Evolutionary conservation across 306 rosid genomes (phyloP), one percentile per base, ranked within the genome.

Genomic region (Elaeagnus macrophylla): DNA sequence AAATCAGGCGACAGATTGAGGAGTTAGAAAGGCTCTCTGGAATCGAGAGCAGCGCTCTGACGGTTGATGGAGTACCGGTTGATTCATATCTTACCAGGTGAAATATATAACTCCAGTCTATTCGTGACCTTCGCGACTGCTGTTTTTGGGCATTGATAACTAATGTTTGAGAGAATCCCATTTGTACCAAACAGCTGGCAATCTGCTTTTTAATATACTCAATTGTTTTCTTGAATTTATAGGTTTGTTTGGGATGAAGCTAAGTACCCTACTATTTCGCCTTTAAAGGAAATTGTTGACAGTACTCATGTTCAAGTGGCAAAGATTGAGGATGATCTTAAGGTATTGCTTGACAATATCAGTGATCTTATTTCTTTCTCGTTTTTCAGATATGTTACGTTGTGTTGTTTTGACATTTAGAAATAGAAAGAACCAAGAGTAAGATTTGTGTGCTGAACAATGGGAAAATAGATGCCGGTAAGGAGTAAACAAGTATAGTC

Each of bases 181-280:
- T n/a, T n/a, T n/a, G n/a, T n/a, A n/a, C n/a, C n/a, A n/a, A n/a
- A n/a, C n/a, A n/a, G n/a, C n/a, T n/a, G n/a, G n/a, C n/a, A n/a
- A 25, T 25, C 32, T 25, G 32, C 4, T 25, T 3, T 49, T 12
- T n/a, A 17, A 8, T 45, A 32, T 41, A 43, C 16, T 60, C 58
- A 37, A 39, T 53, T 52, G 20, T 37, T 15, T 32, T n/a, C 0
- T 56, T 51, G 47, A 14, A 36, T 18, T 57, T 39, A 18, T 50
- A 89, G 97, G 78, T 89, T 85, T 57, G 89, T 81, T 67, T 89
- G 97, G 97, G 97, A 89, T 62, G 97, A 89, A 63, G 97, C 95
- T 2, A 89, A 83, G 82, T 85, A 83, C 73, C 97, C 95, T 0
- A 89, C 97, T 8, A 69, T 89, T 87, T 81, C 95, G 3, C 81